Evolutionary conservation across 371 early-diverging fungal genomes (phyloP).

Genomic region (Apophysomyces variabilis): DNA sequence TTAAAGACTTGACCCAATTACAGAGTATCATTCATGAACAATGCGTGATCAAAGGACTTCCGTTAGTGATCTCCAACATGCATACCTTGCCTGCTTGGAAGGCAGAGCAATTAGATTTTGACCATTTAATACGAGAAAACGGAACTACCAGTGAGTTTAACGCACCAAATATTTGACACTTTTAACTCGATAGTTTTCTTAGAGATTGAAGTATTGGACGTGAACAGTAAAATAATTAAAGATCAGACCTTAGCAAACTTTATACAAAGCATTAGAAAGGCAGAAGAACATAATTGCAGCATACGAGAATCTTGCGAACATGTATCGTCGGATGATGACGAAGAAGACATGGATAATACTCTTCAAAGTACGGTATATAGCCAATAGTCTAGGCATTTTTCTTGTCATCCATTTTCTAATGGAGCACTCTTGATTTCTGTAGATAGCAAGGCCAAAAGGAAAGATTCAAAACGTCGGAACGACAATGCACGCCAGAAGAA

Average conservation of each 20-base stretch:
- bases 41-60: constrained; percentile 44
- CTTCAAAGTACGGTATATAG: too few relatives aligned
- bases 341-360: too few relatives aligned
- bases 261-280: not conserved
- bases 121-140: constrained; percentile 26
- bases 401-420: not conserved
- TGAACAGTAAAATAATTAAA: not conserved
- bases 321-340: not conserved
- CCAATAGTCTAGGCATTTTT: too few relatives aligned
- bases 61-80: constrained; percentile 51
- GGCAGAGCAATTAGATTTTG: constrained; percentile 33
- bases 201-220: constrained; percentile 10
- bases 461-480: too few relatives aligned
- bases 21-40: constrained; percentile 28
- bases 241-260: constrained; percentile 1
- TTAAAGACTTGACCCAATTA: constrained; percentile 3
- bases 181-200: constrained; percentile 7
- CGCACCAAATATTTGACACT: not conserved
- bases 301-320: not conserved
- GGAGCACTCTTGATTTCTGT: not conserved
- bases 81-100: constrained; percentile 40
- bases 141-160: constrained; percentile 33
- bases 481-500: too few relatives aligned
- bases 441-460: not conserved
- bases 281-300: not conserved